phyloP scores from a whole-genome alignment of 1,284 basidiomycete genomes.

The Puccinia coronata region DNA sequence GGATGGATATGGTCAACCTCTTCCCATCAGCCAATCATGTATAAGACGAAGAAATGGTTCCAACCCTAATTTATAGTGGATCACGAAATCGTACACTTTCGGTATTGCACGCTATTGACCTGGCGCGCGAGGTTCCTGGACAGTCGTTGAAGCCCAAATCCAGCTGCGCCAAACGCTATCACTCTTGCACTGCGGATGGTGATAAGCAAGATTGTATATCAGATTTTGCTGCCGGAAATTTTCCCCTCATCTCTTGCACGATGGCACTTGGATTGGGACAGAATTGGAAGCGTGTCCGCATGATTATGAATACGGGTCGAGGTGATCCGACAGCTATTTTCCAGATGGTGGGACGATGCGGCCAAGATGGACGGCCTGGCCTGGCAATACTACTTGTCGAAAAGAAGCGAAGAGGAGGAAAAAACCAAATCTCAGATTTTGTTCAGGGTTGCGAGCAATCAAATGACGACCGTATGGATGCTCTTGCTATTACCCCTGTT shows the following conservation, averaged over 20 bases:
- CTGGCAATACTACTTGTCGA: slow-evolving; percentile 12
- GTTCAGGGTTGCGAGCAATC: background rate
- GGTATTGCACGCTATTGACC: background rate
- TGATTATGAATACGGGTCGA: background rate
- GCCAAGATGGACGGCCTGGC: background rate
- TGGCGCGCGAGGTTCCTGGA: background rate
- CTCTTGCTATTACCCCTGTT: too few species aligned
- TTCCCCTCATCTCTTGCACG: background rate
- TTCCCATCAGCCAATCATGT: background rate
- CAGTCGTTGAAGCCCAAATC: background rate
- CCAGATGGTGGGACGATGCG: slow-evolving; percentile 6
- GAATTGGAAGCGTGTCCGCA: background rate
- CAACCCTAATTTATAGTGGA: background rate
- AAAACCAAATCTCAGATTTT: background rate
- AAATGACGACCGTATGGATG: background rate
- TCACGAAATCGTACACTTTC: background rate
- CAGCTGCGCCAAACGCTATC: background rate
- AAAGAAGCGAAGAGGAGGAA: background rate
- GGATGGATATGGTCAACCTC: background rate
- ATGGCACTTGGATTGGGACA: background rate
- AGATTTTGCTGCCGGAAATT: background rate
- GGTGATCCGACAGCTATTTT: background rate
- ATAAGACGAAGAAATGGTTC: background rate
- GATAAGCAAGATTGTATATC: background rate
- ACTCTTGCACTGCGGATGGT: background rate